These are phyloP conservation scores for Paraurostyla sp. DNA, from an alignment of 73 alveolate species.

Conservation along the genomic window DNA sequence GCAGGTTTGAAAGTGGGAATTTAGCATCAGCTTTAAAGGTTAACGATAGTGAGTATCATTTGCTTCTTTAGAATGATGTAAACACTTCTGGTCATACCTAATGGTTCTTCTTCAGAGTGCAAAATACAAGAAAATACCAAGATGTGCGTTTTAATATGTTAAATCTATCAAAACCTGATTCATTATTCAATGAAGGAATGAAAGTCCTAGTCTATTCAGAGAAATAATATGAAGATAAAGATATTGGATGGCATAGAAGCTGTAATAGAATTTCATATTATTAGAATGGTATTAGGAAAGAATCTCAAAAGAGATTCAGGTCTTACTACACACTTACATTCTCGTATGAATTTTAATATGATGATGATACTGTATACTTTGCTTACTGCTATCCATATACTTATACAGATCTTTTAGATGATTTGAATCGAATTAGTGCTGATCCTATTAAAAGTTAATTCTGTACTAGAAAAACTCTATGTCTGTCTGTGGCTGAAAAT, in stretches of 20 bases:
- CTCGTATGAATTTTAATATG: conserved; percentile 86
- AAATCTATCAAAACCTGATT: conserved; percentile 82
- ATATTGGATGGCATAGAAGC: conserved; percentile 78
- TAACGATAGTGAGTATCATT: conserved; percentile 78
- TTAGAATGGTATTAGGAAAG: conserved; percentile 71
- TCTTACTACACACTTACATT: conserved; percentile 92
- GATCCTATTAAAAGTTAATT: conserved; percentile 62
- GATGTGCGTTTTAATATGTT: conserved; percentile 83
- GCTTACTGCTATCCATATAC: conserved; percentile 98
- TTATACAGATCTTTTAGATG: conserved; percentile 82
- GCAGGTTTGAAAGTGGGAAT: conserved; percentile 93
- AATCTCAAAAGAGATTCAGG: conserved; percentile 54
- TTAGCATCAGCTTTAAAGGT: conserved; percentile 73
- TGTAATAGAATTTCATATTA: conserved; percentile 70
- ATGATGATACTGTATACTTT: conserved; percentile 95
- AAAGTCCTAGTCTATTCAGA: conserved; percentile 88
- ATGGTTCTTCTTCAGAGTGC: conserved; percentile 89
- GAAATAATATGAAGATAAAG: conserved; percentile 60
- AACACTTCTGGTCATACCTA: conserved; percentile 92
- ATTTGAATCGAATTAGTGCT: conserved; percentile 69
- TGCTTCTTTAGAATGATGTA: conserved; percentile 86
- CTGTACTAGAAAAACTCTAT: conserved; percentile 74
- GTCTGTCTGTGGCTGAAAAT: conserved; percentile 92
- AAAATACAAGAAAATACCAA: conserved; percentile 68
- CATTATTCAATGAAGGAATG: conserved; percentile 94